These are phyloP conservation scores for Cudoniella acicularis DNA, from an alignment of 495 filamentous ascomycete species.

Conservation along the genomic window DNA sequence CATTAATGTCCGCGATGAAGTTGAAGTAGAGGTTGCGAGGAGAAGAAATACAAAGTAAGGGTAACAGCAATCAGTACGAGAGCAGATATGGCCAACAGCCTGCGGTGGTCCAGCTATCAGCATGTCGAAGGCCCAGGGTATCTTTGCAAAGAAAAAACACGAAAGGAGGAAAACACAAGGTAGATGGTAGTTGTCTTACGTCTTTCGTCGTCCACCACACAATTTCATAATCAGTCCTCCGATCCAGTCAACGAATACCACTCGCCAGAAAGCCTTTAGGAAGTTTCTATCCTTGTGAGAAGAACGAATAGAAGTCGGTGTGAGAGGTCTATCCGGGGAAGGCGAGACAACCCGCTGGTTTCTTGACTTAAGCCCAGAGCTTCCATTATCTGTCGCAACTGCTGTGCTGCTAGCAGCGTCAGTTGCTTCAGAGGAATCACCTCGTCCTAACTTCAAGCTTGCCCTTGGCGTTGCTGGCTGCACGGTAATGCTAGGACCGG, in stretches of 20 bases:
- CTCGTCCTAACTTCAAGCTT: neutral
- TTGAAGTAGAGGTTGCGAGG: neutral
- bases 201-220: constrained; percentile 18
- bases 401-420: constrained; percentile 10
- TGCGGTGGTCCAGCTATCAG: constrained; percentile 18
- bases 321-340: constrained; percentile 17
- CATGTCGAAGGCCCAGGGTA: constrained; percentile 10
- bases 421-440: neutral
- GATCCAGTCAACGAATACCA: constrained; percentile 28
- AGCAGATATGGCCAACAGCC: constrained; percentile 15
- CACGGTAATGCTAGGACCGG: constrained; percentile 6
- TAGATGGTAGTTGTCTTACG: constrained; percentile 19
- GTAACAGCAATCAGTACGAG: constrained; percentile 14
- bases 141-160: neutral
- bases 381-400: constrained; percentile 4
- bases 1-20: neutral
- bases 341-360: constrained; percentile 4
- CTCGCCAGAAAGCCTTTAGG: constrained; percentile 22
- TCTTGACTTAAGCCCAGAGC: constrained; percentile 3
- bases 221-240: constrained; percentile 22
- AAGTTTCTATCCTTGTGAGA: constrained; percentile 16
- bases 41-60: constrained; percentile 17
- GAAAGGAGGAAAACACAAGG: constrained; percentile 5
- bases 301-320: constrained; percentile 22
- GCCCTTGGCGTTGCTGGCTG: constrained; percentile 12